Conservation (phyloP, 73 alveolate genomes). For the Uronychia setigera region DNA sequence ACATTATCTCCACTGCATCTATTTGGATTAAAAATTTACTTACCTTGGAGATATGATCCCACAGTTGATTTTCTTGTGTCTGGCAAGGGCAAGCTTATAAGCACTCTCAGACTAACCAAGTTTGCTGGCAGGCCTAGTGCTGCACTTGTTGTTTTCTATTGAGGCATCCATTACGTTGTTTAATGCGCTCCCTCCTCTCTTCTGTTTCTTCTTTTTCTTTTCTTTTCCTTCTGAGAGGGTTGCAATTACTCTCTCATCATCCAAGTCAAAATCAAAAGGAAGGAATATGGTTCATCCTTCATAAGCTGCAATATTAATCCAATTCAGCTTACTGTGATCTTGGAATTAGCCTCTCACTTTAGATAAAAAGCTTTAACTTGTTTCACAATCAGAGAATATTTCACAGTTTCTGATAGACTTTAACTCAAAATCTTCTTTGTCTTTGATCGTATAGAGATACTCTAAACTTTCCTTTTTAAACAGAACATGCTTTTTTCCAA, state of each 20-base stretch:
- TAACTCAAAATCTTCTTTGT: background rate
- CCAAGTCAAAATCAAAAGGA: background rate
- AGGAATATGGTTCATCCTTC: background rate
- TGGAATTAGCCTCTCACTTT: background rate
- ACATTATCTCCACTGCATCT: conserved; percentile 1
- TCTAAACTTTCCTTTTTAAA: background rate
- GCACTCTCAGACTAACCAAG: background rate
- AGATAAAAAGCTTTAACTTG: background rate
- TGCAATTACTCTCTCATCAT: background rate
- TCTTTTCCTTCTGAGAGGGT: background rate
- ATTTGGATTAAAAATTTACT: background rate
- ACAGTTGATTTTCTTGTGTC: background rate
- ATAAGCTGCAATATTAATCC: background rate
- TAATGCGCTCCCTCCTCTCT: background rate
- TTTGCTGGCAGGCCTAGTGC: background rate
- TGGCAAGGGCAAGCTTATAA: background rate
- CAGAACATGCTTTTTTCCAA: background rate
- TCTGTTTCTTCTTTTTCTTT: background rate
- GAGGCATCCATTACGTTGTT: background rate
- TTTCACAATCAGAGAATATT: background rate
- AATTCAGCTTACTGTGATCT: background rate
- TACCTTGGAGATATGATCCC: background rate
- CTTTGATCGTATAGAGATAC: background rate
- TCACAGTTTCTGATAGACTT: background rate
- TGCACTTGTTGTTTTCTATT: background rate